Evolutionary conservation across 164 flowering plant genomes (phyloP).

Genomic region (Umbilicus rupestris): DNA sequence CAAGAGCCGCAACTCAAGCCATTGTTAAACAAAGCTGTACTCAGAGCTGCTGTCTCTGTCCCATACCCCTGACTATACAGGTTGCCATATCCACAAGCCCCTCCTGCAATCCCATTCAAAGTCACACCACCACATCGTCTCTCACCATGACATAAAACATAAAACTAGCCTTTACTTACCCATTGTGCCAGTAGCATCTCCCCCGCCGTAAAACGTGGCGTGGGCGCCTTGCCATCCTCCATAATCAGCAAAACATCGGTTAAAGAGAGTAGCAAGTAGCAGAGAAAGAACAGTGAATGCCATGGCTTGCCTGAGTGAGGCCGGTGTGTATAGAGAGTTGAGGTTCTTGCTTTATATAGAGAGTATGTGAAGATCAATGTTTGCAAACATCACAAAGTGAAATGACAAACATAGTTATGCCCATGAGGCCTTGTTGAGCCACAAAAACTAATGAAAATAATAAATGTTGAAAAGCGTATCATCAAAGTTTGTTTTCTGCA

Average conservation of each 20-base stretch:
- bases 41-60: conserved; percentile 32
- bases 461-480: not conserved
- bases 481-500: not conserved
- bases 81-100: conserved; percentile 47
- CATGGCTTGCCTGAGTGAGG: not conserved
- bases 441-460: not conserved
- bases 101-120: conserved; percentile 24
- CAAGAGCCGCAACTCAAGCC: conserved; percentile 39
- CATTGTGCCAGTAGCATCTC: conserved; percentile 46
- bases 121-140: not conserved
- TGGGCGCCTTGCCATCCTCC: conserved; percentile 32
- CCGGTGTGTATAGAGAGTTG: not conserved
- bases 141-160: not conserved
- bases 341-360: conserved; percentile 6
- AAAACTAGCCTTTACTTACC: conserved; percentile 16
- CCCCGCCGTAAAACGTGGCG: conserved; percentile 46
- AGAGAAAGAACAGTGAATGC: not conserved
- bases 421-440: not conserved
- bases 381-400: not conserved
- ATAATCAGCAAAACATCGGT: conserved; percentile 12
- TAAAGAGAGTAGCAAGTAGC: not conserved
- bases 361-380: not conserved
- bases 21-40: conserved; percentile 33
- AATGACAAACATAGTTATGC: conserved; percentile 2
- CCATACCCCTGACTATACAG: conserved; percentile 35